Evolutionary conservation across 345 rosid species (phyloP).

Genomic region (Salix brachista): DNA sequence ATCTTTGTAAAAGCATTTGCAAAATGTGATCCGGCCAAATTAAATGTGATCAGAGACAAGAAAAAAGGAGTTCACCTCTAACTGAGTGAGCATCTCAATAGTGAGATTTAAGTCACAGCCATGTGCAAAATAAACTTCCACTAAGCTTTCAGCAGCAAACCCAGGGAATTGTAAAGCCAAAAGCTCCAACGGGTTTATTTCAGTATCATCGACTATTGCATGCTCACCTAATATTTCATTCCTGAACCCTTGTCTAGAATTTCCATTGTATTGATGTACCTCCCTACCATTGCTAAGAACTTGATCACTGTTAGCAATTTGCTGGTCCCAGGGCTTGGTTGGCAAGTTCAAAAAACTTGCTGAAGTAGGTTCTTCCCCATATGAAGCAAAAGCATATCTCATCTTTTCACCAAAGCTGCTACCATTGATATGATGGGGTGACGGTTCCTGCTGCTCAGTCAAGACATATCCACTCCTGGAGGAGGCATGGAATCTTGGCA

Average conservation of each 20-base stretch:
- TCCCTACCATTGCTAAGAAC: constrained; percentile 56
- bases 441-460: constrained; percentile 46
- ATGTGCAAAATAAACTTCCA: constrained; percentile 88
- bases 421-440: constrained; percentile 53
- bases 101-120: constrained; percentile 86
- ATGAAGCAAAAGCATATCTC: constrained; percentile 52
- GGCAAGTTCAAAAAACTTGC: constrained; percentile 42
- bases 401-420: constrained; percentile 52
- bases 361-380: constrained; percentile 54
- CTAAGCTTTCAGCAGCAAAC: constrained; percentile 90
- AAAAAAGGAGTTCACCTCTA: constrained; percentile 55
- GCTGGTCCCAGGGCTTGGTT: constrained; percentile 78
- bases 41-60: constrained; percentile 7
- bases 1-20: not conserved
- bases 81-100: constrained; percentile 95
- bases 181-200: constrained; percentile 69
- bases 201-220: constrained; percentile 47
- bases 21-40: constrained; percentile 8
- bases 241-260: constrained; percentile 44
- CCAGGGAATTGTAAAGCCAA: constrained; percentile 92
- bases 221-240: constrained; percentile 58
- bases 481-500: constrained; percentile 49
- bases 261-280: constrained; percentile 46
- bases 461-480: constrained; percentile 46
- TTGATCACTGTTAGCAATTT: constrained; percentile 50